Percentiles rank a stretch among this genome's conserved stretches.
Conservation (phyloP, 306 rosid genomes). For the Crotalaria pallida region DNA sequence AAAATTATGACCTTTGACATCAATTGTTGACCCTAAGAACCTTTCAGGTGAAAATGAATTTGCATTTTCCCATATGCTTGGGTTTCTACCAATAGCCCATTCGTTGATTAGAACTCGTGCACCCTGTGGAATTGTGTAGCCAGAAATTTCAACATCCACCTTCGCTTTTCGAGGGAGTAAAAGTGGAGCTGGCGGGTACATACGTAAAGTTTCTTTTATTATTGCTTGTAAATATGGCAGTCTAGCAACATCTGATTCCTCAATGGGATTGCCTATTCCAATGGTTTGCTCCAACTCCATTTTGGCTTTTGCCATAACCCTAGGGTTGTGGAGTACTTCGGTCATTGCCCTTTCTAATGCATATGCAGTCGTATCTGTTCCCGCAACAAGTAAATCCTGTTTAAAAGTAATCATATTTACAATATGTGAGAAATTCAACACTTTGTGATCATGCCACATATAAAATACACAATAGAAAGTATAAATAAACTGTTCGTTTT, state of each 20-base stretch:
- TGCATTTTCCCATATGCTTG: constrained; percentile 29
- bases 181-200: constrained; percentile 25
- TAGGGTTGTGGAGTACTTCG: constrained; percentile 24
- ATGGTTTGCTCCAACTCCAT: constrained; percentile 27
- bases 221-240: constrained; percentile 41
- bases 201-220: constrained; percentile 34
- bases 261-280: constrained; percentile 38
- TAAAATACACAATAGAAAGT: too few species aligned
- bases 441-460: background rate
- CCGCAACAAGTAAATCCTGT: constrained; percentile 36
- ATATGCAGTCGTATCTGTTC: constrained; percentile 34
- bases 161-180: constrained; percentile 39
- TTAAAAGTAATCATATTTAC: background rate
- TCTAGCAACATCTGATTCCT: constrained; percentile 36
- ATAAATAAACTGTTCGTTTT: too few species aligned
- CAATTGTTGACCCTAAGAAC: constrained; percentile 28
- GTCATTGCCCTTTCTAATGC: constrained; percentile 42
- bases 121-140: constrained; percentile 33
- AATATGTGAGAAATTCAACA: background rate
- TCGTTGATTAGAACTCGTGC: constrained; percentile 32
- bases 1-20: constrained; percentile 29
- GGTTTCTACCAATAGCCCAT: constrained; percentile 27
- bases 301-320: constrained; percentile 30
- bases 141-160: constrained; percentile 22
- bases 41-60: constrained; percentile 35